Base-by-base conservation (phyloP, 352 stramenopile genomes). In the Globisporangium rhizosaccharum region DNA sequence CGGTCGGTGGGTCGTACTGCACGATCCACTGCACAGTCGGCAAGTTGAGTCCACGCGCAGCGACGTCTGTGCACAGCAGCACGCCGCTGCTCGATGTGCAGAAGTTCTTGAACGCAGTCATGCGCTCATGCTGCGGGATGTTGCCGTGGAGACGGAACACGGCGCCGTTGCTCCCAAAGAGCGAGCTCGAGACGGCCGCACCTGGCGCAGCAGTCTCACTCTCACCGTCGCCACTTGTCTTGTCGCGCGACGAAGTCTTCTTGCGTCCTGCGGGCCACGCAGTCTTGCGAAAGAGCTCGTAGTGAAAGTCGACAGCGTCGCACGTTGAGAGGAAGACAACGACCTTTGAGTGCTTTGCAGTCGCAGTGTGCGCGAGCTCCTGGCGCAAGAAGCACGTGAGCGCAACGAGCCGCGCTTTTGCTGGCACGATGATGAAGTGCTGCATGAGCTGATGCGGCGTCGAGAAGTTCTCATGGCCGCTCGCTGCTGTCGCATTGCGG, bases 11-110 rank as follows among this genome's bases (percentile, higher is more conserved):
- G 72, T 99, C 97, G 75, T 98, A 99, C 67, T 99, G 98, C 45
- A 99, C 92, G 75, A 96, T 92, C 82, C 91, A 93, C 49, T 95
- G 96, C 18, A 99, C 96, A 39, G 98, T 94, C 25, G 87, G 89
- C 74, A 99, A 96, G 75, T 99, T 98, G 17, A 99, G 79, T 51
- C 98, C 98, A 66, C 97, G 87, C 15, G 97, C 91, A 8, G 97
- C 97, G 15, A 99, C 96, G 81, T 99, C 97, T 12, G 97, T 99
- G 36, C 97, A 98, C 46, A 99, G 86, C 28, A 99, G 68, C 46
- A 99, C 96, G 25, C 94, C 88, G 23, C 84, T 90, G 46, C 65
- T 71, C 26, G 88, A 88, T 23, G 83, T 91, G 53, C 94, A 94
- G 67, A 99, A 99, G 46, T 83, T 88, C 68, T 88, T 91, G 51